A percentile compares a stretch with the other conserved stretches of the same genome.
Evolutionary conservation across 2,329 filamentous ascomycete genomes (phyloP).

Genomic region (Aquanectria penicillioides): DNA sequence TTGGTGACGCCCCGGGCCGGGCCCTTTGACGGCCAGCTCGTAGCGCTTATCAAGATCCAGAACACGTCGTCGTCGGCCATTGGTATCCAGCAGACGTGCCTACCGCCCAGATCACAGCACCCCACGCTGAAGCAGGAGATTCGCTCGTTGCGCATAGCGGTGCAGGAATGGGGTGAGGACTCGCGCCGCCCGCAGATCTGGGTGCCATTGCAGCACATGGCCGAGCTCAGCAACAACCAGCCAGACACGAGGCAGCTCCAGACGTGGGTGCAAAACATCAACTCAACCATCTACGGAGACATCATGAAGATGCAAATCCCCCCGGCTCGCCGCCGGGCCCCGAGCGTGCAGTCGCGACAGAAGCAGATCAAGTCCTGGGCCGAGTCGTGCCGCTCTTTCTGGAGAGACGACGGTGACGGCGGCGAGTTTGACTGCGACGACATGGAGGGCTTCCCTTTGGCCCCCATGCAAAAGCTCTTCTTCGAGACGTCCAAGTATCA

Average conservation of each 20-base stretch:
- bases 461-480: slow-evolving; percentile 65
- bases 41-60: slow-evolving; percentile 57
- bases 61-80: slow-evolving; percentile 22
- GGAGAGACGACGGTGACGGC: slow-evolving; percentile 43
- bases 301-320: slow-evolving; percentile 57
- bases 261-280: slow-evolving; percentile 65
- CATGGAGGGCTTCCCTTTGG: slow-evolving; percentile 54
- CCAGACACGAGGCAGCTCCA: slow-evolving; percentile 57
- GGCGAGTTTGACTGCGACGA: slow-evolving; percentile 38
- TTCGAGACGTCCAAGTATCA: slow-evolving; percentile 59
- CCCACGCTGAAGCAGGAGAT: slow-evolving; percentile 55
- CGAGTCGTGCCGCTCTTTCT: slow-evolving; percentile 32
- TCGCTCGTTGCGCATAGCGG: slow-evolving; percentile 51
- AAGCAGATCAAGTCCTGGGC: slow-evolving; percentile 24
- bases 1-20: slow-evolving; percentile 60
- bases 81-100: slow-evolving; percentile 48
- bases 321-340: slow-evolving; percentile 45
- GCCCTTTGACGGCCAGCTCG: slow-evolving; percentile 59
- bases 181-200: slow-evolving; percentile 56
- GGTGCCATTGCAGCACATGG: slow-evolving; percentile 59
- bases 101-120: slow-evolving; percentile 46
- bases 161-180: slow-evolving; percentile 48
- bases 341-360: slow-evolving; percentile 1
- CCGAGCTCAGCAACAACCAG: slow-evolving; percentile 50
- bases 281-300: slow-evolving; percentile 56